Evolutionary conservation across 768 basidiomycete genomes (phyloP).

Genomic region (Amanita polypyramis): DNA sequence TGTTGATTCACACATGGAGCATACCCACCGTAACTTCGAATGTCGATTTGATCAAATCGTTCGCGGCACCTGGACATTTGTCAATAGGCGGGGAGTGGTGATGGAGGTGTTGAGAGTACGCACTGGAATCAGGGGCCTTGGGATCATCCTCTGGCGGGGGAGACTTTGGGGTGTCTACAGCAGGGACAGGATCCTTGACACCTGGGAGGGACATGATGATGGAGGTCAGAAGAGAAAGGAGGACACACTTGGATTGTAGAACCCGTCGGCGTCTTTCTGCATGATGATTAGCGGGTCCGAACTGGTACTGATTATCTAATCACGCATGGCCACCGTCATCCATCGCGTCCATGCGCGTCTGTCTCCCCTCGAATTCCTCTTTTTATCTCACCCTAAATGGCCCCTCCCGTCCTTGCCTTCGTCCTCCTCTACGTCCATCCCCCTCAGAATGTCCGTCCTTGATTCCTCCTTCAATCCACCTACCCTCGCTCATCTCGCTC

Average conservation of each 20-base stretch:
- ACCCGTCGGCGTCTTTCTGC: constrained; percentile 75
- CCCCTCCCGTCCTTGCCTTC: constrained; percentile 31
- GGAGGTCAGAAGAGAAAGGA: background rate
- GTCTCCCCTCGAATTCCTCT: constrained; percentile 35
- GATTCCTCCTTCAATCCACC: constrained; percentile 95
- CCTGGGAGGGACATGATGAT: background rate
- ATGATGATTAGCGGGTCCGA: constrained; percentile 18
- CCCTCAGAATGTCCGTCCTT: constrained; percentile 57
- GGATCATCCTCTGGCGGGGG: constrained; percentile 13
- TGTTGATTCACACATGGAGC: background rate
- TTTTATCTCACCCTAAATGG: constrained; percentile 53
- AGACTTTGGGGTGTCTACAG: background rate
- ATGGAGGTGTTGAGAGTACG: background rate
- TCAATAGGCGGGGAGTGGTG: background rate
- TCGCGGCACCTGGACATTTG: constrained; percentile 19
- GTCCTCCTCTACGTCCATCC: constrained; percentile 8
- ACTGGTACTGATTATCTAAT: constrained; percentile 8
- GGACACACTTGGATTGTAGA: constrained; percentile 51
- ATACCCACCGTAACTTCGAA: constrained; percentile 70
- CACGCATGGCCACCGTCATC: background rate
- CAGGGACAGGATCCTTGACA: background rate
- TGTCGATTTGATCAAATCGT: constrained; percentile 65
- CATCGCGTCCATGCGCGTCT: background rate
- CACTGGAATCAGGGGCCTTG: constrained; percentile 17
- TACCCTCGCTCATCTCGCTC: constrained; percentile 72